These are phyloP conservation scores for Angophora floribunda DNA, from an alignment of 345 rosid species.

Conservation along the genomic window DNA sequence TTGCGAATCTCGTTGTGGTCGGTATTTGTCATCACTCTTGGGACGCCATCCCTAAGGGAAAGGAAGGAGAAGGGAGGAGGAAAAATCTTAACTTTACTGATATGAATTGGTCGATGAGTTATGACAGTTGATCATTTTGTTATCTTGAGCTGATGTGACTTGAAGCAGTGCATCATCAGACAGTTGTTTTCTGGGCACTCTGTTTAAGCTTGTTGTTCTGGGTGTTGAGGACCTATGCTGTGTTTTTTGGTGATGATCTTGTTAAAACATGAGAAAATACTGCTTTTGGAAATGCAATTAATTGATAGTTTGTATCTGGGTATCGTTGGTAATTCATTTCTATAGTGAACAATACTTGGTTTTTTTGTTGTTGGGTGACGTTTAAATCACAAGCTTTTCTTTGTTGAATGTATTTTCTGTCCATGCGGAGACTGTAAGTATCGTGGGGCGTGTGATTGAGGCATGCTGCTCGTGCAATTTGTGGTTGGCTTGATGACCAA, in stretches of 20 bases:
- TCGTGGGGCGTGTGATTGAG: not conserved
- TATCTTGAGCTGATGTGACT: not conserved
- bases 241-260: not conserved
- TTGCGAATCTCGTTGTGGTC: not conserved
- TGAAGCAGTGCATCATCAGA: not conserved
- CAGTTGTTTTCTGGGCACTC: not conserved
- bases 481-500: not conserved
- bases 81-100: not conserved
- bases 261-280: not conserved
- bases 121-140: not conserved
- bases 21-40: not conserved
- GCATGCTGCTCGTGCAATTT: not conserved
- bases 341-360: not conserved
- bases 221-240: not conserved
- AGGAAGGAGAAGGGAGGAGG: not conserved
- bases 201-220: not conserved
- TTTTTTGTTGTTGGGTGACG: not conserved
- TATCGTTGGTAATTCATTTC: not conserved
- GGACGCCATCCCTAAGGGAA: not conserved
- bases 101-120: not conserved
- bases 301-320: not conserved
- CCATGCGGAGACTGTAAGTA: not conserved
- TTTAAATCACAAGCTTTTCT: not conserved
- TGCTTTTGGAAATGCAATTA: not conserved
- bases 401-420: not conserved